Evolutionary conservation across 768 basidiomycete species (phyloP).

Genomic region (Lyophyllum atratum): DNA sequence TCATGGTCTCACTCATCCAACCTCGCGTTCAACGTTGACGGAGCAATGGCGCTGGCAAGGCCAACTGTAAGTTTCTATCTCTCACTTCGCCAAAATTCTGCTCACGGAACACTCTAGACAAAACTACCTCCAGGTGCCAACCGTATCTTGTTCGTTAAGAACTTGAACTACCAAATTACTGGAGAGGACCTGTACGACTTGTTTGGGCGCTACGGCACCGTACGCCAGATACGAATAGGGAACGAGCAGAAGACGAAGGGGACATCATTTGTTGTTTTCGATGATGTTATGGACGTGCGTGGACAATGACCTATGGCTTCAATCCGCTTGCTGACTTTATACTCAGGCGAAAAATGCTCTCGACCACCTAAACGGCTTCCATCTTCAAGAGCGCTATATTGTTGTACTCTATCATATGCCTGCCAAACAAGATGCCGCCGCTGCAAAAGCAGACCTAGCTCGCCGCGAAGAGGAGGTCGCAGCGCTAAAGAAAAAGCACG

Average conservation of each 20-base stretch:
- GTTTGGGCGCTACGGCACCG: constrained; percentile 96
- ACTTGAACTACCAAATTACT: constrained; percentile 88
- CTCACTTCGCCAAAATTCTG: neutral
- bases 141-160: constrained; percentile 91
- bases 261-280: constrained; percentile 95
- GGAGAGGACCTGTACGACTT: constrained; percentile 96
- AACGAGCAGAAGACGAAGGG: constrained; percentile 92
- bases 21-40: neutral
- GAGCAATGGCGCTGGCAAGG: constrained; percentile 64
- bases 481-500: constrained; percentile 82
- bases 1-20: neutral
- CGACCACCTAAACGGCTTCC: constrained; percentile 97
- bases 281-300: constrained; percentile 93
- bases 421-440: constrained; percentile 92
- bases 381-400: constrained; percentile 96
- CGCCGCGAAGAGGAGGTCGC: constrained; percentile 89
- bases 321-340: constrained; percentile 12
- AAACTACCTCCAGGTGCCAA: constrained; percentile 93
- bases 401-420: constrained; percentile 98
- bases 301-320: neutral
- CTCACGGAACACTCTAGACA: constrained; percentile 42
- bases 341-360: constrained; percentile 91
- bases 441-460: constrained; percentile 90
- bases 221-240: constrained; percentile 93
- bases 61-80: constrained; percentile 54